Evolutionary conservation across 1,284 basidiomycete species (phyloP).

Genomic region (Tranzscheliella williamsii): DNA sequence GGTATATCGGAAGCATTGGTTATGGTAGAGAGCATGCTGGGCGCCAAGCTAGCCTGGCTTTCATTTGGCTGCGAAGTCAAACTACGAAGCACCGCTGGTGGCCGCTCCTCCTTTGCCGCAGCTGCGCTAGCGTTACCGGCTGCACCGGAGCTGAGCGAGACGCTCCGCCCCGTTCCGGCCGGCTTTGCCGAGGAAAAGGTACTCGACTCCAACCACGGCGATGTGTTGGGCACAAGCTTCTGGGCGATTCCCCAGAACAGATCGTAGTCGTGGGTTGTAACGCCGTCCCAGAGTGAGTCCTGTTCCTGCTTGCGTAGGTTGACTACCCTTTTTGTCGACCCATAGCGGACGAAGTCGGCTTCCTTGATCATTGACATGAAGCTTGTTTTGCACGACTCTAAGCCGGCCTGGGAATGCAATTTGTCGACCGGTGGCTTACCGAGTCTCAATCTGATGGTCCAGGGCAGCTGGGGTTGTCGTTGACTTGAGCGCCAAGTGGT

Average conservation of each 20-base stretch:
- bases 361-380: constrained; percentile 57
- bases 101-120: constrained; percentile 7
- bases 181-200: constrained; percentile 1
- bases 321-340: constrained; percentile 47
- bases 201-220: neutral
- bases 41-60: constrained; percentile 23
- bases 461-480: constrained; percentile 39
- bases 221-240: constrained; percentile 68
- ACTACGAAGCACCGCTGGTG: constrained; percentile 11
- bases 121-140: neutral
- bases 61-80: constrained; percentile 32
- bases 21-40: constrained; percentile 28
- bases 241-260: constrained; percentile 88
- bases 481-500: too few relatives aligned
- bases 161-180: constrained; percentile 6
- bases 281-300: constrained; percentile 51
- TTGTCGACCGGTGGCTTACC: constrained; percentile 42
- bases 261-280: constrained; percentile 80
- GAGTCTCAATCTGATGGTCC: constrained; percentile 41
- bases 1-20: constrained; percentile 24
- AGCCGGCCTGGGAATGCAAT: constrained; percentile 33
- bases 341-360: constrained; percentile 54
- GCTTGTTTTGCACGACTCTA: constrained; percentile 39
- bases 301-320: constrained; percentile 50
- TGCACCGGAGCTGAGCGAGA: constrained; percentile 11